Conservation (phyloP, 305 asterid genomes). For the Fraxinus platypoda region DNA sequence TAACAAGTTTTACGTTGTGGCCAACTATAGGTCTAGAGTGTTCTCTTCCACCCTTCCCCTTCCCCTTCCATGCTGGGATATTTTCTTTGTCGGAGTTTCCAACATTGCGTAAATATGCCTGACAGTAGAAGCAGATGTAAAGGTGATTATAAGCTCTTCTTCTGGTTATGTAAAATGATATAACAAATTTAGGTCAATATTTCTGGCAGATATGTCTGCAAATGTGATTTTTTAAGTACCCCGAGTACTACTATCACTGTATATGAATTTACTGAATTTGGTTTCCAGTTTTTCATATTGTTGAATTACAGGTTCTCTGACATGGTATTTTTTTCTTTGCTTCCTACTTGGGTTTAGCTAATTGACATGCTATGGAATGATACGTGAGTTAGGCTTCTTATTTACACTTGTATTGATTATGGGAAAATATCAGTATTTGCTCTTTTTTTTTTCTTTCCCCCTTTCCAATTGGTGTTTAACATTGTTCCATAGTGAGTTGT, state of each 20-base stretch:
- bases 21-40: constrained; percentile 14
- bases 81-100: constrained; percentile 27
- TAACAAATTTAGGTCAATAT: constrained; percentile 15
- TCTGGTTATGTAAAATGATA: constrained; percentile 21
- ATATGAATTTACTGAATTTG: neutral
- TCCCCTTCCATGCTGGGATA: constrained; percentile 8
- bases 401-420: neutral
- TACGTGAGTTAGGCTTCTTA: neutral
- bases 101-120: constrained; percentile 35
- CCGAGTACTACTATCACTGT: neutral
- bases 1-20: constrained; percentile 15
- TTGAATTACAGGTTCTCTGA: neutral
- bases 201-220: neutral
- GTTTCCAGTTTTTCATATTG: neutral
- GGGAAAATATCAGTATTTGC: neutral
- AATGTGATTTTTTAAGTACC: neutral
- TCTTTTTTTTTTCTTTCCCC: too few relatives aligned
- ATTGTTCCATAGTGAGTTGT: neutral
- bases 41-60: neutral
- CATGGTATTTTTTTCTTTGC: too few relatives aligned
- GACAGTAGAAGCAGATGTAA: constrained; percentile 30
- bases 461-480: neutral
- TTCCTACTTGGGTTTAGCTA: neutral
- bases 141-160: neutral
- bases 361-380: neutral